These are phyloP conservation scores for Neurospora crassa DNA, from an alignment of 2,329 filamentous ascomycete species.

Conservation along the genomic window DNA sequence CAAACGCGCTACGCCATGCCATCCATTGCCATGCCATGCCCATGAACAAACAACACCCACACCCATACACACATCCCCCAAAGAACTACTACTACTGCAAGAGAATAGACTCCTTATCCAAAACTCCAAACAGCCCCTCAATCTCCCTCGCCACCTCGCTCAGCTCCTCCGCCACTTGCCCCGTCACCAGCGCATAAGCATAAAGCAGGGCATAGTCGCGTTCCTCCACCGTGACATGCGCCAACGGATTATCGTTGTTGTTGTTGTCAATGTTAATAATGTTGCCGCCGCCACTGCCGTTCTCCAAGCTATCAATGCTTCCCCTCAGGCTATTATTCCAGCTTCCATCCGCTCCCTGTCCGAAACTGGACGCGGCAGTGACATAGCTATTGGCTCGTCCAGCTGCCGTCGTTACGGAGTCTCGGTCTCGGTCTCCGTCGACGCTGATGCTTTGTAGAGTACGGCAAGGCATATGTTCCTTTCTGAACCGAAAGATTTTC, in stretches of 20 bases:
- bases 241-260: neutral
- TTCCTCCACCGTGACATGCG: conserved; percentile 45
- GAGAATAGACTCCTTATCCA: conserved; percentile 50
- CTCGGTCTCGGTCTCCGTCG: neutral
- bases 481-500: conserved; percentile 80
- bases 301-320: conserved; percentile 4
- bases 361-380: neutral
- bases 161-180: conserved; percentile 56
- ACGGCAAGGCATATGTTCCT: conserved; percentile 40
- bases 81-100: conserved; percentile 36
- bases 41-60: too few species aligned
- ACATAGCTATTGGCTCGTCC: conserved; percentile 7
- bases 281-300: neutral
- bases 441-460: neutral
- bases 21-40: too few species aligned
- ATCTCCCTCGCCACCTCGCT: conserved; percentile 51
- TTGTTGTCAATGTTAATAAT: neutral
- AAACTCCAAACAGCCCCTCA: conserved; percentile 52
- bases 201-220: conserved; percentile 87
- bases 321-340: neutral
- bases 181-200: conserved; percentile 69
- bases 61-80: neutral
- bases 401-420: neutral
- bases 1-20: too few species aligned
- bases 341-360: conserved; percentile 6